Evolutionary conservation across 306 rosid species (phyloP).

Genomic region (Abrus pulchellus): DNA sequence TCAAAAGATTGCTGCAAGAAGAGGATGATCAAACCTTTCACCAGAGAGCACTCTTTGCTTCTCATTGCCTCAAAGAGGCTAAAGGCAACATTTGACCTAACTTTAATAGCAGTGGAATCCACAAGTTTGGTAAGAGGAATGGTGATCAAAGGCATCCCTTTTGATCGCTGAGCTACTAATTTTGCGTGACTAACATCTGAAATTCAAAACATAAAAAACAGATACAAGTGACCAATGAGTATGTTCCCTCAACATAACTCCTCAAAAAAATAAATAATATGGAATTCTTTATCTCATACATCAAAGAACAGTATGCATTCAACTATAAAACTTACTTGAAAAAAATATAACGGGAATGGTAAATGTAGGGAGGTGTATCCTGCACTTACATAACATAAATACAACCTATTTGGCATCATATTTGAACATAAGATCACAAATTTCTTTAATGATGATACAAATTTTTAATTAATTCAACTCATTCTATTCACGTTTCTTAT

Average conservation of each 20-base stretch:
- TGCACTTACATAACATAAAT: neutral
- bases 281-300: conserved; percentile 38
- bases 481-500: neutral
- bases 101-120: conserved; percentile 70
- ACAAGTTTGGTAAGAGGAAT: conserved; percentile 73
- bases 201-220: conserved; percentile 22
- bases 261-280: conserved; percentile 21
- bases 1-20: conserved; percentile 21
- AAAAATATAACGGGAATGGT: neutral
- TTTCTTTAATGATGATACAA: neutral
- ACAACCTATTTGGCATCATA: neutral
- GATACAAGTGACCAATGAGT: conserved; percentile 31
- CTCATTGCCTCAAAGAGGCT: conserved; percentile 72
- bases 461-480: neutral
- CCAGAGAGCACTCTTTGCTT: conserved; percentile 51
- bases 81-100: conserved; percentile 65
- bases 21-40: conserved; percentile 58
- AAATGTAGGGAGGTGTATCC: neutral
- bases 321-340: neutral
- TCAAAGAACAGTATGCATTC: conserved; percentile 1
- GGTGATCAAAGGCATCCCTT: conserved; percentile 87
- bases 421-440: conserved; percentile 18
- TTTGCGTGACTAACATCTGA: conserved; percentile 68
- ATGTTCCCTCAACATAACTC: conserved; percentile 29
- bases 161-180: conserved; percentile 82